Evolutionary conservation across 176 grass and related monocot genomes (phyloP).

Genomic region (Lolium perenne): DNA sequence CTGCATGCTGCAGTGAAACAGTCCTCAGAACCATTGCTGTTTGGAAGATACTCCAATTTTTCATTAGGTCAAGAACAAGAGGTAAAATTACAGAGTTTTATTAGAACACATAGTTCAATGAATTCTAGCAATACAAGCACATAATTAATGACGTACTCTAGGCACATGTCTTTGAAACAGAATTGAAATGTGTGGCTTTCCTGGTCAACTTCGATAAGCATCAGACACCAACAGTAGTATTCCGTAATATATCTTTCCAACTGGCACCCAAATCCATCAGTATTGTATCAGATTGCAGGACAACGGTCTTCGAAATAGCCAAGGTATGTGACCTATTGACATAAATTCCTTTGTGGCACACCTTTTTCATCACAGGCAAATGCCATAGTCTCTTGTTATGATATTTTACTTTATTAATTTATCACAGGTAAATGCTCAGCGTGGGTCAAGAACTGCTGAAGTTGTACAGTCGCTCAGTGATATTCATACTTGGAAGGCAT

Average conservation of each 20-base stretch:
- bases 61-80: slow-evolving; percentile 75
- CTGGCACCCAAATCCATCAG: slow-evolving; percentile 72
- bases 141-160: slow-evolving; percentile 48
- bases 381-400: background rate
- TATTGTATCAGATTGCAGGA: slow-evolving; percentile 73
- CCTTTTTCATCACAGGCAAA: background rate
- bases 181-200: slow-evolving; percentile 73
- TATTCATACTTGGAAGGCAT: slow-evolving; percentile 62
- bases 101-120: background rate
- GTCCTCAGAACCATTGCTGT: slow-evolving; percentile 65
- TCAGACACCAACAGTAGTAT: slow-evolving; percentile 40
- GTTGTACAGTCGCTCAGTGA: slow-evolving; percentile 52
- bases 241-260: slow-evolving; percentile 58
- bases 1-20: slow-evolving; percentile 75
- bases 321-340: slow-evolving; percentile 51
- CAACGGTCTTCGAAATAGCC: slow-evolving; percentile 69
- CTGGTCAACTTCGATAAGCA: slow-evolving; percentile 69
- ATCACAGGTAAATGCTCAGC: slow-evolving; percentile 70
- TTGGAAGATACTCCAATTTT: slow-evolving; percentile 66
- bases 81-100: slow-evolving; percentile 50
- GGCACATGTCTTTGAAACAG: slow-evolving; percentile 88
- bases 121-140: slow-evolving; percentile 24
- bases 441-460: slow-evolving; percentile 56
- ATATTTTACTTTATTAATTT: slow-evolving; percentile 21
- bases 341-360: background rate